Conservation (phyloP, 495 filamentous ascomycete species). For the Trichoderma virens region DNA sequence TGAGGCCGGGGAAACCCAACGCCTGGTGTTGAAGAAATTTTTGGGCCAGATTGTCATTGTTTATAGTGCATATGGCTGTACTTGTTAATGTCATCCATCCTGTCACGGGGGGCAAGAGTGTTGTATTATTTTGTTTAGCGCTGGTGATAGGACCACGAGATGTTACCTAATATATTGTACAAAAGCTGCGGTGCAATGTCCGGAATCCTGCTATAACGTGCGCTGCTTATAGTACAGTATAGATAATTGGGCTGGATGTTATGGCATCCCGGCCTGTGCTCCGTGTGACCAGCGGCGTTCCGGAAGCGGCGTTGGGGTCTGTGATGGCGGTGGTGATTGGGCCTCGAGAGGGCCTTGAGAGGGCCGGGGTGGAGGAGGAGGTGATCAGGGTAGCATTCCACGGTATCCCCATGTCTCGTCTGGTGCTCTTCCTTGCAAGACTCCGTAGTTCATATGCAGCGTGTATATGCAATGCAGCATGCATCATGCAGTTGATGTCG, state of each 20-base stretch:
- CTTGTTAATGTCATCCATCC: neutral
- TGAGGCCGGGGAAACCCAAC: neutral
- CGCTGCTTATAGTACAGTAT: no score
- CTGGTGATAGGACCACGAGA: neutral
- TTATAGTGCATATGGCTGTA: neutral
- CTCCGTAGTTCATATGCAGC: neutral
- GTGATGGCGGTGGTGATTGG: no score
- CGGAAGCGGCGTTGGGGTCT: no score
- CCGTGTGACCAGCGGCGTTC: no score
- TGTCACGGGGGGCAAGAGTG: neutral
- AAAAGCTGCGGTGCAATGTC: neutral
- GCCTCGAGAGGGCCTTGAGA: no score
- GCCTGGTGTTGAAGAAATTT: neutral
- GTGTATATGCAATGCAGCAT: neutral
- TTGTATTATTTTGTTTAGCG: neutral
- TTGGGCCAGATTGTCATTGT: neutral
- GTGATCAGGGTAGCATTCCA: no score
- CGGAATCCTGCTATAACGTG: no score
- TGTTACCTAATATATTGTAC: neutral
- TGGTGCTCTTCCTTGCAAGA: neutral
- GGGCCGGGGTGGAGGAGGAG: no score
- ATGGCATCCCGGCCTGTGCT: no score
- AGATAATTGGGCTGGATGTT: no score
- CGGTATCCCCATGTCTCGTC: slow-evolving; percentile 1
- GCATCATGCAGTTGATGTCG: neutral